Conservation (phyloP, 768 basidiomycete genomes). For the Piloderma croceum region DNA sequence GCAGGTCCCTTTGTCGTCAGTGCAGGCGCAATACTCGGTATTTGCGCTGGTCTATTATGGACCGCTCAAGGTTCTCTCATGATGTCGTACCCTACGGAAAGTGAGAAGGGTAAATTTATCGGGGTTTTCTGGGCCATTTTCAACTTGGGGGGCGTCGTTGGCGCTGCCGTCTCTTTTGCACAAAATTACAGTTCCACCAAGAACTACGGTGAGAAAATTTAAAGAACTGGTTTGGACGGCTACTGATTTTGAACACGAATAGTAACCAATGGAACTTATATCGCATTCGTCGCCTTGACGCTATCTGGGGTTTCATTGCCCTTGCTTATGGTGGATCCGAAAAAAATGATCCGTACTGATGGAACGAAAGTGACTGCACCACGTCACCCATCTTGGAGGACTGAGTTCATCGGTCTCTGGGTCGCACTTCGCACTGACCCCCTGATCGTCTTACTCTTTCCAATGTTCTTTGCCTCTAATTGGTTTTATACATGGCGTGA, state of each 20-base stretch:
- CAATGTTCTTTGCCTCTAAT: constrained; percentile 81
- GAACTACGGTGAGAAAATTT: too few species aligned
- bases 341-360: constrained; percentile 68
- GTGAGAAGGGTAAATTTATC: constrained; percentile 72
- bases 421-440: constrained; percentile 66
- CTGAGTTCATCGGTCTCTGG: constrained; percentile 66
- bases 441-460: constrained; percentile 68
- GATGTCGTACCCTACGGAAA: constrained; percentile 78
- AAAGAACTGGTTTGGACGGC: constrained; percentile 5
- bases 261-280: constrained; percentile 79
- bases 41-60: constrained; percentile 72
- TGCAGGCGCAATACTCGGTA: constrained; percentile 66
- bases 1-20: constrained; percentile 61
- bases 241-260: constrained; percentile 4
- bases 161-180: constrained; percentile 68
- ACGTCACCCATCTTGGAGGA: constrained; percentile 72
- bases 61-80: constrained; percentile 82
- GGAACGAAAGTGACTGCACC: constrained; percentile 60
- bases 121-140: constrained; percentile 83
- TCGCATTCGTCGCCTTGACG: constrained; percentile 70
- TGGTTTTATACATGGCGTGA: constrained; percentile 85
- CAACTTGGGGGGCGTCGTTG: constrained; percentile 76
- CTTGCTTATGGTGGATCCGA: constrained; percentile 64
- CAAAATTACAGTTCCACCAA: constrained; percentile 61
- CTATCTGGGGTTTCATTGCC: constrained; percentile 64